Evolutionary conservation across 768 basidiomycete species (phyloP).

Genomic region (Russula sp.): DNA sequence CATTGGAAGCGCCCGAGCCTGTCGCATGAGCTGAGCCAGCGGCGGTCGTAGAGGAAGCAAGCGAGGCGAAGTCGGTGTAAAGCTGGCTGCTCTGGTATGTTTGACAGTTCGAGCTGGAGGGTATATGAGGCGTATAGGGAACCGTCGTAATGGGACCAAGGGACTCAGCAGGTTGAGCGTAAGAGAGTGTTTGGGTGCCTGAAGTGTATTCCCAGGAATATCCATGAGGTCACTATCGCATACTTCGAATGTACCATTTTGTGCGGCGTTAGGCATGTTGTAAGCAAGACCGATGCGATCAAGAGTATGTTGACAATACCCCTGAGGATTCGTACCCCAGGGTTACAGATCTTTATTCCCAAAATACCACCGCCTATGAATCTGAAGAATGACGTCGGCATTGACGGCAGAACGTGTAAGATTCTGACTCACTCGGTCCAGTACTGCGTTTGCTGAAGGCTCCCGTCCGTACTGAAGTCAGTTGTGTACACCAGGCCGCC

Average conservation of each 20-base stretch:
- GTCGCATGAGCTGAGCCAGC: background rate
- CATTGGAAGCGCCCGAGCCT: background rate
- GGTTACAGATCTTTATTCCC: conserved; percentile 75
- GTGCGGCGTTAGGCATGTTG: conserved; percentile 66
- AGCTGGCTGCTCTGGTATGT: conserved; percentile 40
- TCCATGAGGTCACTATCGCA: conserved; percentile 68
- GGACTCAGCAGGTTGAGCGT: conserved; percentile 49
- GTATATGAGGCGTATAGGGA: conserved; percentile 44
- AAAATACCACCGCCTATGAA: conserved; percentile 67
- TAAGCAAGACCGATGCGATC: conserved; percentile 73
- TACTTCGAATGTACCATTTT: conserved; percentile 56
- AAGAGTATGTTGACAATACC: conserved; percentile 67
- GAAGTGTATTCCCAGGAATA: conserved; percentile 52
- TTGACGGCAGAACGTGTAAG: background rate
- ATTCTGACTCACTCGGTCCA: conserved; percentile 60
- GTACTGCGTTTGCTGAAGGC: conserved; percentile 53
- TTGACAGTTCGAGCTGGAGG: conserved; percentile 46
- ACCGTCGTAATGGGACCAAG: conserved; percentile 44
- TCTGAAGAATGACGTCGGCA: conserved; percentile 39
- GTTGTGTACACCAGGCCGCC: conserved; percentile 69
- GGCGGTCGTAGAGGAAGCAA: background rate
- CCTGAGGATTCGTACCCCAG: conserved; percentile 46
- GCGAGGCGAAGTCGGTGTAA: conserved; percentile 33
- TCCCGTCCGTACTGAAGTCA: conserved; percentile 46
- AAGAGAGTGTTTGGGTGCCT: conserved; percentile 44